Evolutionary conservation across 208 protist species (phyloP), one percentile per base, ranked within the genome.

Genomic region (Spongospora subterranea): DNA sequence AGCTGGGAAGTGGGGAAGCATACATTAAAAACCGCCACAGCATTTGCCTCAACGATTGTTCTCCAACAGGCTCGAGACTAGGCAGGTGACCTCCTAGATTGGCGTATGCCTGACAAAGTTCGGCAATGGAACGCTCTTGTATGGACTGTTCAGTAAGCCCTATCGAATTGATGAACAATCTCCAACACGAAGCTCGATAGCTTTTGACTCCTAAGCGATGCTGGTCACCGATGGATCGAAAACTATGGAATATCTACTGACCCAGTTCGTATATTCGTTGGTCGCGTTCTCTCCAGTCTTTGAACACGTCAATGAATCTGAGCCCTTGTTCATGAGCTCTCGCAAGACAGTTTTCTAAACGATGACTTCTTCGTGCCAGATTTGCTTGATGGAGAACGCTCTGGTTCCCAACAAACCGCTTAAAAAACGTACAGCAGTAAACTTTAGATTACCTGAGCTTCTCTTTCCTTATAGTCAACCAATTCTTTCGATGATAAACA

Each of bases 401-500:
- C 50, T 60, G 24, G 50, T 24, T 60, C 50, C 6, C 6, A 60
- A 29, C 24, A 29, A 24, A 24, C 24, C 24, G 24, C 6, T 24
- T 29, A 60, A 60, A 6, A 60, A 60, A 24, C 6, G 6, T 29
- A 29, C 13, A 60, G 13, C 13, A 60, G 6, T 60, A 29, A 6
- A 6, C 24, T 6, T 60, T 29, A 29, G 13, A 60, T 60, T 24
- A 82, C 71, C n/a, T 82, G 35, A 6, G 6, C 71, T 82, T 82
- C 40, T 43, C 71, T 82, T 43, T 35, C 11, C 71, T 45, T 82
- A n/a, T 82, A 82, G 13, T 35, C 71, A 6, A 20, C 40, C 17
- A 82, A 43, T 35, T 82, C 71, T 82, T 43, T 6, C 71, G n/a
- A 43, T n/a, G 71, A 82, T 35, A 82, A n/a, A n/a, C 71, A 82